Evolutionary conservation across 352 stramenopile species (phyloP).

Genomic region (Thraustochytrium sp.): DNA sequence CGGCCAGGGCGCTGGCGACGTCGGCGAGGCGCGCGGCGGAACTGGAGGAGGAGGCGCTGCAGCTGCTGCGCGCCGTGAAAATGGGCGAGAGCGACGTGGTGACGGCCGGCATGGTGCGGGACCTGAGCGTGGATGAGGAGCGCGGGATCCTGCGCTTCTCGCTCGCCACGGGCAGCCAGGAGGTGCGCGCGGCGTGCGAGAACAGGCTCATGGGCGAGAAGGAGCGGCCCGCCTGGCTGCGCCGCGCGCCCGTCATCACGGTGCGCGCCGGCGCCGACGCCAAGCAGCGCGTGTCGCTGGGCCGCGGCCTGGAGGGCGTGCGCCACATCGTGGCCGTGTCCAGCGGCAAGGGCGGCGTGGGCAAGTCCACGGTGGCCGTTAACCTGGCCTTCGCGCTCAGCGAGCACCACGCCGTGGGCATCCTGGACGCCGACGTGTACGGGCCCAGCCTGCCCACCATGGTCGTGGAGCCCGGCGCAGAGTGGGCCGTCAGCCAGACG

Average conservation of each 20-base stretch:
- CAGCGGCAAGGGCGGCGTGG: conserved; percentile 94
- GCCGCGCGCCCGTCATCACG: not conserved
- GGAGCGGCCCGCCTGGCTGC: not conserved
- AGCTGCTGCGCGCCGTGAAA: conserved; percentile 2
- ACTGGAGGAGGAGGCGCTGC: conserved; percentile 18
- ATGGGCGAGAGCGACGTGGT: conserved; percentile 8
- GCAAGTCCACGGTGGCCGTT: conserved; percentile 97
- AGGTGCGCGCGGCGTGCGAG: not conserved
- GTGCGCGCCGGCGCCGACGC: not conserved
- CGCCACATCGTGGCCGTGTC: conserved; percentile 57
- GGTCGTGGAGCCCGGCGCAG: conserved; percentile 62
- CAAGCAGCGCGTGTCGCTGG: not conserved
- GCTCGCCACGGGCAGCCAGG: not conserved
- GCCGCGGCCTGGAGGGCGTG: conserved; percentile 49
- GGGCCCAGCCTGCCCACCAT: conserved; percentile 96
- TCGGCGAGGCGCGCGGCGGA: not conserved
- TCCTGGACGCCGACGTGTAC: conserved; percentile 98
- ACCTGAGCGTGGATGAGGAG: conserved; percentile 10
- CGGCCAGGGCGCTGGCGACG: not conserved
- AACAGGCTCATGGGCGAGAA: not conserved
- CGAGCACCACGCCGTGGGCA: conserved; percentile 77
- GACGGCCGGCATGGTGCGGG: not conserved
- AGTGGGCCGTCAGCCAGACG: conserved; percentile 59
- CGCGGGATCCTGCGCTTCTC: not conserved
- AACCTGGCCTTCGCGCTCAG: conserved; percentile 88